A percentile compares a stretch with the other conserved stretches of the same genome.
Conservation (phyloP, 441 rosid genomes). For the Jatropha multifida region DNA sequence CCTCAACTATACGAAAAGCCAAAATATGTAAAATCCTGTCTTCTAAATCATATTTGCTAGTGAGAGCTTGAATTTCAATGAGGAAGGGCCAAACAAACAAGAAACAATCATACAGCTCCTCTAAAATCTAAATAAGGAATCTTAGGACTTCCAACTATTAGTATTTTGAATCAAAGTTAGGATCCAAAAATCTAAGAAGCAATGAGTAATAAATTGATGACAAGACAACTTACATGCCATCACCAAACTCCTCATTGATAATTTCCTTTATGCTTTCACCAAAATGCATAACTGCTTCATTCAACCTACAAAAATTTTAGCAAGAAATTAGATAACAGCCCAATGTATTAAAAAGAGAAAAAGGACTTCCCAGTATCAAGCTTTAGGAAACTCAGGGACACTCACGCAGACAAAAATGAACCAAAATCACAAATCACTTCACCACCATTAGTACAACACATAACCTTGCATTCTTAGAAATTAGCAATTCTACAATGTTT, state of each 20-base stretch:
- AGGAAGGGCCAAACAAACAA: not conserved
- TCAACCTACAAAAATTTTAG: conserved; percentile 49
- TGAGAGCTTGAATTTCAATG: conserved; percentile 5
- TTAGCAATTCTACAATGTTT: not conserved
- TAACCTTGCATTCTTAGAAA: not conserved
- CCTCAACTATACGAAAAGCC: not conserved
- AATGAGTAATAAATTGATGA: not conserved
- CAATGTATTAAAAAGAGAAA: not conserved
- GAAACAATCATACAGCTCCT: not conserved
- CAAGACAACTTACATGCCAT: conserved; percentile 72
- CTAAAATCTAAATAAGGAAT: not conserved
- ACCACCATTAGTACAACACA: not conserved
- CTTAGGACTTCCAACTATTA: not conserved
- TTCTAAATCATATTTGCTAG: not conserved
- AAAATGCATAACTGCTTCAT: conserved; percentile 96
- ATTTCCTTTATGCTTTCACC: conserved; percentile 97
- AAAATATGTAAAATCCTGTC: not conserved
- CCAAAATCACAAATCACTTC: not conserved
- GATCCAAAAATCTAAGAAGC: not conserved
- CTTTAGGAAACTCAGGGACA: not conserved
- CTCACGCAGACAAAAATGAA: not conserved
- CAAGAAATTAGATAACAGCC: not conserved
- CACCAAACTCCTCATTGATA: conserved; percentile 92
- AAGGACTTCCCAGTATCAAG: not conserved
- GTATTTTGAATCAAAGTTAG: not conserved